These are phyloP conservation scores for Bromus sterilis DNA, from an alignment of 176 grass and related monocot species.

Conservation along the genomic window DNA sequence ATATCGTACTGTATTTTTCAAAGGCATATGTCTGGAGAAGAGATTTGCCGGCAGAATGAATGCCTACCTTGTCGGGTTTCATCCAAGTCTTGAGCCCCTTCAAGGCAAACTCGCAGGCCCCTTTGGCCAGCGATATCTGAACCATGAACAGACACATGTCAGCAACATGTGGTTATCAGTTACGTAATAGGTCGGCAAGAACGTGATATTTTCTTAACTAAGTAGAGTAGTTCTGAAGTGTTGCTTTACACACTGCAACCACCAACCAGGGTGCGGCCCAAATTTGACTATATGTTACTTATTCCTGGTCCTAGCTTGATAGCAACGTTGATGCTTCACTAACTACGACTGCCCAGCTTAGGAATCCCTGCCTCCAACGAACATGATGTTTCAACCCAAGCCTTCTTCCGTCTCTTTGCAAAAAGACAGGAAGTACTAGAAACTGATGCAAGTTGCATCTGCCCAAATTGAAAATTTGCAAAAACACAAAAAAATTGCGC, in stretches of 20 bases:
- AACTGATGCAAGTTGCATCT: neutral
- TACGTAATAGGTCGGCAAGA: neutral
- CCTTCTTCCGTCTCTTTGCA: neutral
- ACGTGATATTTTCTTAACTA: neutral
- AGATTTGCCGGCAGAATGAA: too few species aligned
- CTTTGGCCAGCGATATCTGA: slow-evolving; percentile 63
- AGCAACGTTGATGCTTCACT: neutral
- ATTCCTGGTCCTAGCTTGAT: neutral
- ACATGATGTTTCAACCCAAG: neutral
- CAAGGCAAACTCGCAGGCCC: slow-evolving; percentile 52
- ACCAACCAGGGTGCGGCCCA: neutral
- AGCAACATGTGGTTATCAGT: neutral
- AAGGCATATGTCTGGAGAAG: too few species aligned
- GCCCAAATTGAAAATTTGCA: neutral
- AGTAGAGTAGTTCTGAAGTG: neutral
- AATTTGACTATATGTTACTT: neutral
- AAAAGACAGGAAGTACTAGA: neutral
- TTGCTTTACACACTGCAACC: neutral
- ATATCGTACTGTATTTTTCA: too few species aligned
- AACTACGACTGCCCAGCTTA: neutral
- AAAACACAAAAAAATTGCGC: neutral
- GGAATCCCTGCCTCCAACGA: neutral
- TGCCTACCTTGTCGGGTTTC: slow-evolving; percentile 90
- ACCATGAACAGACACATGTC: neutral
- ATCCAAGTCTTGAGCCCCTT: slow-evolving; percentile 78